A percentile compares a stretch with the other conserved stretches of the same genome.
phyloP scores from a whole-genome alignment of 768 basidiomycete genomes.

The Amanita pallidorosea region DNA sequence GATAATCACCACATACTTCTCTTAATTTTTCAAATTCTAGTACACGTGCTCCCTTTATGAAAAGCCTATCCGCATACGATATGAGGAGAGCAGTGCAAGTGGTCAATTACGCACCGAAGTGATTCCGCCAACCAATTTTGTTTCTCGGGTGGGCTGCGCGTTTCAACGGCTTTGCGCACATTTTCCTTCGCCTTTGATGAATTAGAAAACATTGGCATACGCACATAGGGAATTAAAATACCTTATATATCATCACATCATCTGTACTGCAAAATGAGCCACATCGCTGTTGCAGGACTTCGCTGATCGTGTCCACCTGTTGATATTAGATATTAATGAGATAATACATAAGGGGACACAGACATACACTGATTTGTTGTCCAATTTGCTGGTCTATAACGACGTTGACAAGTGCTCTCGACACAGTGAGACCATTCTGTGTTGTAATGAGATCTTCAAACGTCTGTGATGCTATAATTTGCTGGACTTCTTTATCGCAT shows the following conservation, averaged over 20 bases:
- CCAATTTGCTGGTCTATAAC: constrained; percentile 98
- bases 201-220: constrained; percentile 4
- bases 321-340: constrained; percentile 5
- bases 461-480: constrained; percentile 56
- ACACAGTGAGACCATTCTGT: constrained; percentile 77
- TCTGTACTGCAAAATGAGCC: constrained; percentile 97
- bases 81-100: constrained; percentile 2
- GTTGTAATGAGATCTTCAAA: constrained; percentile 84
- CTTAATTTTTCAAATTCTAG: constrained; percentile 76
- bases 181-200: constrained; percentile 77
- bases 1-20: constrained; percentile 86
- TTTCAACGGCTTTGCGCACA: constrained; percentile 80
- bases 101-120: constrained; percentile 45
- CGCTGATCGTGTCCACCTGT: constrained; percentile 94
- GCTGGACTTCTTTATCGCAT: constrained; percentile 65
- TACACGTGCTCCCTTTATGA: constrained; percentile 79
- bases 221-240: constrained; percentile 12
- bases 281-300: constrained; percentile 87
- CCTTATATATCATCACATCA: constrained; percentile 97
- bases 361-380: constrained; percentile 83
- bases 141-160: constrained; percentile 60
- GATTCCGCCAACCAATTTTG: constrained; percentile 81
- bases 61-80: constrained; percentile 43
- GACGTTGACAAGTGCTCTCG: constrained; percentile 84
- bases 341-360: not conserved